These are phyloP conservation scores for Harringtonia aguacate DNA, from an alignment of 2,329 filamentous ascomycete genomes.

Conservation along the genomic window DNA sequence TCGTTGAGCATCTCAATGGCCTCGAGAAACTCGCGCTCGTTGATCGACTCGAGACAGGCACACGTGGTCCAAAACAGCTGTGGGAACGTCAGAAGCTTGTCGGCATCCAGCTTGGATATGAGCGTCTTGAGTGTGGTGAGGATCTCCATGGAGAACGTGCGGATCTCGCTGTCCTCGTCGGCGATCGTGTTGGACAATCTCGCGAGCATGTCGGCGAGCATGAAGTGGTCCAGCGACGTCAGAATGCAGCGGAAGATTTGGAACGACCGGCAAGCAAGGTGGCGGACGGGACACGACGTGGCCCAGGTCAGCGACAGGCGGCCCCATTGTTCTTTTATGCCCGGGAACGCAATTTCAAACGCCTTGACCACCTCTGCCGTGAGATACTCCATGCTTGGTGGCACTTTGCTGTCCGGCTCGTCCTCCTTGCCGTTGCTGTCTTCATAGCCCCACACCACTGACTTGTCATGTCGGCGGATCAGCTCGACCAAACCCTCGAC, in stretches of 20 bases:
- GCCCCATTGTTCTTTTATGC: conserved; percentile 84
- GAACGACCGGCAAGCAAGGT: conserved; percentile 92
- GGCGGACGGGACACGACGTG: conserved; percentile 88
- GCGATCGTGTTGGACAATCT: conserved; percentile 94
- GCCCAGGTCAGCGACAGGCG: conserved; percentile 89
- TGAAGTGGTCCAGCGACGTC: conserved; percentile 79
- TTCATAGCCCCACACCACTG: conserved; percentile 89
- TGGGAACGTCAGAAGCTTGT: conserved; percentile 77
- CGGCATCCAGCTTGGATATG: conserved; percentile 70
- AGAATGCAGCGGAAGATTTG: conserved; percentile 94
- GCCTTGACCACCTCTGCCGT: conserved; percentile 74
- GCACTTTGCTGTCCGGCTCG: conserved; percentile 68
- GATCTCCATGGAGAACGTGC: conserved; percentile 97
- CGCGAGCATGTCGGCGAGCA: conserved; percentile 95
- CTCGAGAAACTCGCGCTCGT: conserved; percentile 89
- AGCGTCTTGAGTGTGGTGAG: conserved; percentile 87
- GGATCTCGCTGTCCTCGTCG: conserved; percentile 86
- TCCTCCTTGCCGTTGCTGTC: conserved; percentile 76
- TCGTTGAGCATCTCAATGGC: conserved; percentile 85
- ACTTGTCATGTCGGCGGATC: conserved; percentile 72
- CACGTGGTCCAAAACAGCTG: conserved; percentile 98
- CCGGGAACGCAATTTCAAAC: conserved; percentile 74
- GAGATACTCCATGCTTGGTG: conserved; percentile 76
- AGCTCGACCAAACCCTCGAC: conserved; percentile 84
- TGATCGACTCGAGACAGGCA: conserved; percentile 91